Evolutionary conservation across 352 stramenopile species (phyloP), one percentile per base, ranked within the genome.

Genomic region (Phytophthora pisi): DNA sequence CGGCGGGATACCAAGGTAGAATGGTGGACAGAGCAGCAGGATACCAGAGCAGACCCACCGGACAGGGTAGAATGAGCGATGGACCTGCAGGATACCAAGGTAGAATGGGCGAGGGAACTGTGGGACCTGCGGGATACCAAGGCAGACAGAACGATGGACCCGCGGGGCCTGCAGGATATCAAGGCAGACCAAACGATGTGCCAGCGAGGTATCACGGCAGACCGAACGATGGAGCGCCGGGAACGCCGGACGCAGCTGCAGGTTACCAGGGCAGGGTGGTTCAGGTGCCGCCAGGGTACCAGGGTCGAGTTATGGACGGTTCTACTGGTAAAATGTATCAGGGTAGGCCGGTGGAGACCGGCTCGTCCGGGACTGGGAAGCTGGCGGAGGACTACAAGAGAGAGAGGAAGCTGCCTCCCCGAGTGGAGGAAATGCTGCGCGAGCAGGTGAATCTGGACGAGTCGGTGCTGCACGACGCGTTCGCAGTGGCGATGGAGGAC

Each of bases 401-500:
- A 49, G 66, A 72, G 4, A 64, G 49, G 46, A 75, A 73, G 11
- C 15, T 74, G 38, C 58, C 67, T 16, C 57, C 66, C 4, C 43
- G 62, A 58, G 61, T 72, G 50, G 61, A 72, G 18, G 55, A 75
- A 75, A 75, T 72, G 64, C 51, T 80, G 2, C 57, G 69, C 45
- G 73, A 78, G 50, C 72, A 79, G 52, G 65, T 70, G 26, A 69
- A 61, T 55, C 51, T 88, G 36, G 78, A 88, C 46, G 75, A 84
- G 24, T 30, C 51, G 2, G 63, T 74, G 30, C 78, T 93, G 1
- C 60, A 71, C 11, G 68, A 79, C 18, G 73, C 75, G 7, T 81
- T 91, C 55, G 58, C 73, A n/a, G 67, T 78, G 31, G 75, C 85
- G 31, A 78, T 90, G 66, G 72, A 89, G 51, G 74, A 87, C 20